Conservation (phyloP, 305 asterid genomes). For the Plantago lanceolata region DNA sequence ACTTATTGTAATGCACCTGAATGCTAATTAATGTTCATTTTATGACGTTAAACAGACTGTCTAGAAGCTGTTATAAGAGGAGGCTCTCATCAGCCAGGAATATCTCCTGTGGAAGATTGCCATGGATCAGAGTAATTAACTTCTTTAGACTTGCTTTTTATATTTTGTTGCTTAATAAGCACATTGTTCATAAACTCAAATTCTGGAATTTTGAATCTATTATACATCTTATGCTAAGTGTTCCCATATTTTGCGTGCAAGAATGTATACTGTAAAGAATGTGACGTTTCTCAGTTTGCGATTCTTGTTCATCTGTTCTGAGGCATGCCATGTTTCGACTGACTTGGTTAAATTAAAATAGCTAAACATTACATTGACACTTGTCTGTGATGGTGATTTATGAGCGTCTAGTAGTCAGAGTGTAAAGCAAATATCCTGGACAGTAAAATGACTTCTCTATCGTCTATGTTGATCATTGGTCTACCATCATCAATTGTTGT, state of each 20-base stretch:
- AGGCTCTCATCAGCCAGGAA: conserved; percentile 9
- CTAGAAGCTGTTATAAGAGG: conserved; percentile 21
- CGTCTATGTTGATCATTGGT: neutral
- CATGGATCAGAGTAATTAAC: conserved; percentile 63
- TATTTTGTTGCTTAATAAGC: conserved; percentile 5
- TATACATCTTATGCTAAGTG: conserved; percentile 14
- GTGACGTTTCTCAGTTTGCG: neutral
- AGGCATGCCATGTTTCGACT: too few species aligned
- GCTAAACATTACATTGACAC: neutral
- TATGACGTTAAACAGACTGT: conserved; percentile 27
- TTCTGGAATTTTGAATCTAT: neutral
- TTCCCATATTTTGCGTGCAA: neutral
- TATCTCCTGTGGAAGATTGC: conserved; percentile 16
- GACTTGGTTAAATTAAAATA: neutral
- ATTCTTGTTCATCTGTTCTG: neutral
- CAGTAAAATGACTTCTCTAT: neutral
- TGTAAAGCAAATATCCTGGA: neutral
- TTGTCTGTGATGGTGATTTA: neutral
- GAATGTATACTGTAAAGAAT: neutral
- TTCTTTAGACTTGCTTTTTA: conserved; percentile 17
- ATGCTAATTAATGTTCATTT: conserved; percentile 14
- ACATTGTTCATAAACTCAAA: conserved; percentile 14
- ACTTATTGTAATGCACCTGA: neutral
- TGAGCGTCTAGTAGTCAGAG: neutral
- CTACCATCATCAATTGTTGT: neutral